A percentile compares a stretch with the other conserved stretches of the same genome.
These are phyloP conservation scores for Termitomyces bulborhizus DNA, from an alignment of 768 basidiomycete genomes.

Conservation along the genomic window DNA sequence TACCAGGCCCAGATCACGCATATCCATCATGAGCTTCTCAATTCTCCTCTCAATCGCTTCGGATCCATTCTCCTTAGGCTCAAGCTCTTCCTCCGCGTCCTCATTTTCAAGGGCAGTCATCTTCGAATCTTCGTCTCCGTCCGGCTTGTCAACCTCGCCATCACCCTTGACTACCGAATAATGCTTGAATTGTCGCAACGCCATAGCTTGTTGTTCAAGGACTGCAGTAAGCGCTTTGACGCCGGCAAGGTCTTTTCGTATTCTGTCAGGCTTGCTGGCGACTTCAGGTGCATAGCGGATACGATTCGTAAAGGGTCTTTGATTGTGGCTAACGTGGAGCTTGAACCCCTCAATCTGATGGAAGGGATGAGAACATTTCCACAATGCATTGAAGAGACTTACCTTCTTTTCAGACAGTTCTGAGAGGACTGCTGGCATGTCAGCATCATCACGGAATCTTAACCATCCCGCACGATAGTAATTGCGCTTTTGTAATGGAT, in stretches of 20 bases:
- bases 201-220: conserved; percentile 65
- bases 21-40: conserved; percentile 66
- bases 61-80: conserved; percentile 60
- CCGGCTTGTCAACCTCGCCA: conserved; percentile 17
- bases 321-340: conserved; percentile 80
- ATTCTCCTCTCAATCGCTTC: conserved; percentile 80
- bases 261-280: conserved; percentile 71
- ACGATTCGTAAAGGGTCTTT: conserved; percentile 66
- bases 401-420: conserved; percentile 87
- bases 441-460: conserved; percentile 77
- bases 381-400: conserved; percentile 10
- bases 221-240: conserved; percentile 65
- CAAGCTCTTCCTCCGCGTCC: conserved; percentile 45
- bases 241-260: conserved; percentile 76
- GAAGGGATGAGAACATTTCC: conserved; percentile 1
- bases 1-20: conserved; percentile 58
- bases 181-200: conserved; percentile 40
- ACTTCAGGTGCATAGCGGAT: conserved; percentile 79
- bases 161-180: conserved; percentile 23
- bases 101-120: conserved; percentile 26
- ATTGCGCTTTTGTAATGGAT: conserved; percentile 87
- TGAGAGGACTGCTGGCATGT: conserved; percentile 67
- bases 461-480: conserved; percentile 96
- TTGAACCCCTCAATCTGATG: conserved; percentile 90
- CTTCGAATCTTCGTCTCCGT: conserved; percentile 16